Conservation (phyloP, 2,329 filamentous ascomycete genomes). For the Trichoderma simmonsii region DNA sequence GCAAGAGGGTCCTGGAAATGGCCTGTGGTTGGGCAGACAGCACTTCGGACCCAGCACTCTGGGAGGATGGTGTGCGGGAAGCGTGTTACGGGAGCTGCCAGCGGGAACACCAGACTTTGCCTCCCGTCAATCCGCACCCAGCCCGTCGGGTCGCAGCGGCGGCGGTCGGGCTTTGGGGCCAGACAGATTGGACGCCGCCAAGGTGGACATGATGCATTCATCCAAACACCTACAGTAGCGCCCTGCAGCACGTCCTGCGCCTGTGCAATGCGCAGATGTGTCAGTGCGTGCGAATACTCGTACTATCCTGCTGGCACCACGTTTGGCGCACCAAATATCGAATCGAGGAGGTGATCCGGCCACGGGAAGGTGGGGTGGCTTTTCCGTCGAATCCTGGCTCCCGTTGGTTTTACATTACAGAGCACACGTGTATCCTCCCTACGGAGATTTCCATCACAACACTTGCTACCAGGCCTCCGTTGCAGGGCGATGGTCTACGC, state of each 20-base stretch:
- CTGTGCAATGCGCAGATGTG: not conserved
- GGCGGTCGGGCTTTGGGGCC: conserved; percentile 15
- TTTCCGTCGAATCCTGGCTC: conserved; percentile 1
- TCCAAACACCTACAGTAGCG: conserved; percentile 1
- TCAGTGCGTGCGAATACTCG: not conserved
- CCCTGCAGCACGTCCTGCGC: conserved; percentile 9
- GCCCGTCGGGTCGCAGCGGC: conserved; percentile 19
- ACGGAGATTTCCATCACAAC: conserved; percentile 3
- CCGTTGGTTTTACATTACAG: not conserved
- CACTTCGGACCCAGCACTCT: conserved; percentile 16
- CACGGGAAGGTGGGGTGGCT: conserved; percentile 7
- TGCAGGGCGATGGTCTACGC: not conserved
- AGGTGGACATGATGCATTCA: not conserved
- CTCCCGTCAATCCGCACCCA: conserved; percentile 19
- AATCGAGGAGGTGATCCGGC: not conserved
- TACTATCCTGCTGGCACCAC: not conserved
- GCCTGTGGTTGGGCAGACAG: conserved; percentile 6
- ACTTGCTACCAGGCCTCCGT: not conserved
- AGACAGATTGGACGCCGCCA: not conserved
- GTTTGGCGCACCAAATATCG: not conserved
- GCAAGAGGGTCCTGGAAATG: not conserved
- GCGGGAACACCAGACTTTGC: conserved; percentile 18
- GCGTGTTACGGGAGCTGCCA: conserved; percentile 17
- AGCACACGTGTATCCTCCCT: not conserved
- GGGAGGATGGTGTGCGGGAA: conserved; percentile 19